Conservation (phyloP, 108 stramenopile genomes). For the Cyclotella atomus region DNA sequence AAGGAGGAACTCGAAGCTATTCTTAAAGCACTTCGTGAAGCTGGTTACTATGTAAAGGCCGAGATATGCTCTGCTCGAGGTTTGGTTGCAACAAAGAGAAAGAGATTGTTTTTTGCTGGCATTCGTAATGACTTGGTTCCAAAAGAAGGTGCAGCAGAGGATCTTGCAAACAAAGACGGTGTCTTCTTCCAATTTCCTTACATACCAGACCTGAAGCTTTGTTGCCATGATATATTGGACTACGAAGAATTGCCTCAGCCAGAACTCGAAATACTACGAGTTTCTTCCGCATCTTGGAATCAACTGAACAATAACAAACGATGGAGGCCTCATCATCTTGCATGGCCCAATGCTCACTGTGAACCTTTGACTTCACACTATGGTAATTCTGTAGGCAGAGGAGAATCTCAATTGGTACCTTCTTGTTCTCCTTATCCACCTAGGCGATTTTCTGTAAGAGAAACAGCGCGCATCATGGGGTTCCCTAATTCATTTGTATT, state of each 20-base stretch:
- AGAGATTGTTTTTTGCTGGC: constrained; percentile 78
- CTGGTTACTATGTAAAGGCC: constrained; percentile 66
- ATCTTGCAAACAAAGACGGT: too few species aligned
- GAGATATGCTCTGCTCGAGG: constrained; percentile 75
- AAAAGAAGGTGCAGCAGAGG: not conserved
- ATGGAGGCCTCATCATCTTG: constrained; percentile 66
- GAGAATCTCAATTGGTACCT: constrained; percentile 77
- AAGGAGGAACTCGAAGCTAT: constrained; percentile 55
- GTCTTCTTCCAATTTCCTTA: constrained; percentile 65
- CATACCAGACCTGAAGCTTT: constrained; percentile 74
- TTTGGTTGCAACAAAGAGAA: constrained; percentile 67
- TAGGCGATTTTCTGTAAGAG: constrained; percentile 70
- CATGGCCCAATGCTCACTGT: constrained; percentile 58
- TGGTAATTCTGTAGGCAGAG: constrained; percentile 76
- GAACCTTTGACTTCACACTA: constrained; percentile 78
- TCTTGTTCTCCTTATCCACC: constrained; percentile 58
- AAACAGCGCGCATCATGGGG: constrained; percentile 80
- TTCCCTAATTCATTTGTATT: constrained; percentile 67
- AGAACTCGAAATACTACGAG: constrained; percentile 58
- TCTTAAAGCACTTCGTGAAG: constrained; percentile 56
- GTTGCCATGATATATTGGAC: constrained; percentile 62
- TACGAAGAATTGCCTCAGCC: constrained; percentile 55
- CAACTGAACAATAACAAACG: constrained; percentile 52
- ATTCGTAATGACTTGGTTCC: constrained; percentile 47
- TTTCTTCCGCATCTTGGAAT: constrained; percentile 52